These are phyloP conservation scores for Ascochyta fabae DNA, from an alignment of 2,329 filamentous ascomycete genomes.

Conservation along the genomic window DNA sequence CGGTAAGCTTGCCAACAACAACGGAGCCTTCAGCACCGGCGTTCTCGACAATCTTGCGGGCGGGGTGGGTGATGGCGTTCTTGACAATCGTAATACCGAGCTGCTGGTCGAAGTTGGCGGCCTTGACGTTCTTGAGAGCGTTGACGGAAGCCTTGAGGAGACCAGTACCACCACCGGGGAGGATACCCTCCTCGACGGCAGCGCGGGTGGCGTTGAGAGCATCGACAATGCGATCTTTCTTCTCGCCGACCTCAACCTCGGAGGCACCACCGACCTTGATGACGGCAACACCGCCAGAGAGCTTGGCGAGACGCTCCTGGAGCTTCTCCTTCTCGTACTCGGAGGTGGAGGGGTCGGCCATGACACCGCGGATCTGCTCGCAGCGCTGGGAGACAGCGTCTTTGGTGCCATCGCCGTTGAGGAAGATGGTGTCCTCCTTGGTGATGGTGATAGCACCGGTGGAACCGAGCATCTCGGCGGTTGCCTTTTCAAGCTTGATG, in stretches of 20 bases:
- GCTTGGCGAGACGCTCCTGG: conserved; percentile 98
- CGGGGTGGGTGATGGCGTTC: conserved; percentile 95
- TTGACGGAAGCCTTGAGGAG: conserved; percentile 96
- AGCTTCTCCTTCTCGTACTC: conserved; percentile 99
- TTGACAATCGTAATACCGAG: conserved; percentile 97
- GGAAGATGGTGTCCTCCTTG: conserved; percentile 98
- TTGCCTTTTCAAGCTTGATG: conserved; percentile 98
- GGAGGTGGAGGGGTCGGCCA: conserved; percentile 89
- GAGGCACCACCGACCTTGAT: conserved; percentile 98
- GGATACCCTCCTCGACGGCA: conserved; percentile 98
- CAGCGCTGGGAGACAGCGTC: conserved; percentile 92
- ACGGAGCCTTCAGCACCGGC: conserved; percentile 95
- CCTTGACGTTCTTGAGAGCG: conserved; percentile 81
- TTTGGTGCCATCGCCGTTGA: conserved; percentile 96
- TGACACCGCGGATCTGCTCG: conserved; percentile 98
- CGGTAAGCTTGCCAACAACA: conserved; percentile 95
- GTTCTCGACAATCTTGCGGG: conserved; percentile 96
- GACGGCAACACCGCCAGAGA: conserved; percentile 97
- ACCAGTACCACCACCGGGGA: conserved; percentile 96
- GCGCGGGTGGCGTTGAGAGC: conserved; percentile 97
- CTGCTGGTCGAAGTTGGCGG: conserved; percentile 97
- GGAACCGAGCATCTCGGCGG: conserved; percentile 91
- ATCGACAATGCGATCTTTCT: conserved; percentile 99
- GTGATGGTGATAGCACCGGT: conserved; percentile 99
- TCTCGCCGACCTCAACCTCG: conserved; percentile 98